phyloP scores from a whole-genome alignment of 441 rosid genomes.

The Mallotus japonicus region DNA sequence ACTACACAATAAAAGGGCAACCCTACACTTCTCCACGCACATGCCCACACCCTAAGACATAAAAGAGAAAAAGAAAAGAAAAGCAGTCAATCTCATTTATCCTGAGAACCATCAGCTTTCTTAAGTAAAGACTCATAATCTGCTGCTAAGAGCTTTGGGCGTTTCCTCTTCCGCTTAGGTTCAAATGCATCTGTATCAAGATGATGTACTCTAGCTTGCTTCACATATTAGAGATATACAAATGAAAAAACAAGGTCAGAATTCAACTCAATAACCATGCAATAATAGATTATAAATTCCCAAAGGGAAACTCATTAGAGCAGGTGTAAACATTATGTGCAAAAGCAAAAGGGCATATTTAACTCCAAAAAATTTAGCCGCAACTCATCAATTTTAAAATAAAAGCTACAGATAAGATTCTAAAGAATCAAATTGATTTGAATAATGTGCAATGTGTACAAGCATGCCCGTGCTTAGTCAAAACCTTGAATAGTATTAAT shows the following conservation, averaged over 20 bases:
- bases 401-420: too few relatives aligned
- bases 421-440: neutral
- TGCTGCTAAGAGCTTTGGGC: slow-evolving; percentile 76
- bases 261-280: neutral
- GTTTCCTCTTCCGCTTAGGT: slow-evolving; percentile 70
- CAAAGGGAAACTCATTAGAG: neutral
- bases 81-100: slow-evolving; percentile 30
- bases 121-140: slow-evolving; percentile 74
- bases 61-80: neutral
- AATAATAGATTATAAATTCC: neutral
- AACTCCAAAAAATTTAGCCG: too few relatives aligned
- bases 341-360: too few relatives aligned
- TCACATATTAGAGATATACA: slow-evolving; percentile 9
- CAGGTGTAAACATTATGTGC: neutral
- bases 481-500: neutral
- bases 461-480: neutral
- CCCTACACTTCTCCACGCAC: too few relatives aligned
- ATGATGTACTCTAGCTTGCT: slow-evolving; percentile 92
- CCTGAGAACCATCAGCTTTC: slow-evolving; percentile 84
- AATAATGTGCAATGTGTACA: neutral
- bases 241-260: too few relatives aligned
- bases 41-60: too few relatives aligned
- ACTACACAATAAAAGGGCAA: neutral
- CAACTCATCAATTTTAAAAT: too few relatives aligned
- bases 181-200: slow-evolving; percentile 90